Base-by-base conservation (phyloP, 1,284 basidiomycete genomes). In the Sparassis latifolia region DNA sequence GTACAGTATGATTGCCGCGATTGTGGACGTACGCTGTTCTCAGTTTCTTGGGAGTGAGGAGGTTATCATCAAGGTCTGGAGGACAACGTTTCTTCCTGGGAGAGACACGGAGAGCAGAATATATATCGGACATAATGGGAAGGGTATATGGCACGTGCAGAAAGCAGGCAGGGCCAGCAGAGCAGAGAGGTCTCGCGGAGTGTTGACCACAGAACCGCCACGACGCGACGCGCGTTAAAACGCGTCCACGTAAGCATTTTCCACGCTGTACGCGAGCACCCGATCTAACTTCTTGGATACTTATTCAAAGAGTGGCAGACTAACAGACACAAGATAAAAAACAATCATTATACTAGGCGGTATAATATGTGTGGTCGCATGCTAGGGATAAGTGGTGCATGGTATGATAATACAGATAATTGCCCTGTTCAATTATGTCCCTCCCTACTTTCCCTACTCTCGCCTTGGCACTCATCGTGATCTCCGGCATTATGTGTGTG, bases 1-100 rank as follows among this genome's bases (percentile, higher is more conserved):
- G 35, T 37, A 12, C 35, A 1, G 35, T 12, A 12, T 7, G 35
- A 37, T 6, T 12, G 6, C 7, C 6, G 12, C 35, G 35, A 37
- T 12, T 6, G 12, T 37, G 20, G 30, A 73, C 78, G 47, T 66
- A 80, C 81, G 71, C 73, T 55, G 66, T 71, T 63, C 84, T 73
- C 48, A 81, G 70, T 65, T 78, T 79, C 70, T 89, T 89, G 51
- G 86, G 86, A 2, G 83, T 84, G 45, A 79, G 66, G 12, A 72
- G 69, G 39, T 65, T 66, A 39, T 78, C 76, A 58, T 82, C 79
- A 58, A 80, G 79, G 56, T 72, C 70, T 50, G 72, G 69, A 32
- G 53, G 63, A 65, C 58, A 53, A 48, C 84, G 78, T 66, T 82
- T 85, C 70, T 87, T 89, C 60, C 66, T 76, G 2, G 83, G 84